Conservation (phyloP, 257 asterid genomes). For the Penstemon davidsonii region DNA sequence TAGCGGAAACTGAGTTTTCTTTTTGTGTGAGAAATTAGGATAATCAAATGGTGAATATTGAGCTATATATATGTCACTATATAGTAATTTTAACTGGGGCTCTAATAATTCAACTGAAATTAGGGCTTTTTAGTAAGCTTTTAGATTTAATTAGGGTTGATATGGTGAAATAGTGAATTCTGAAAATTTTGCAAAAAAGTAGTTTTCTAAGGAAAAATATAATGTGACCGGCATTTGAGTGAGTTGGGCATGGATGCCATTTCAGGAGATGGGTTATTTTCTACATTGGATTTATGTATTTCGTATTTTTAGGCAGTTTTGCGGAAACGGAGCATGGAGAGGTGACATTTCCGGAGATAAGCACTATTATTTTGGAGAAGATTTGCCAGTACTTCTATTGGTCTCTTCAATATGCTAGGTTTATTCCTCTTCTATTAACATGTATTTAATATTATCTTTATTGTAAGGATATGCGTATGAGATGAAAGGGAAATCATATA, state of each 20-base stretch:
- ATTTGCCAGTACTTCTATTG: conserved; percentile 95
- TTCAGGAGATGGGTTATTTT: neutral
- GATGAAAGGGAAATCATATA: too few relatives aligned
- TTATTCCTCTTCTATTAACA: conserved; percentile 3
- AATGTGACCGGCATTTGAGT: neutral
- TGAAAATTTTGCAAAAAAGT: too few relatives aligned
- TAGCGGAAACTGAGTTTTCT: neutral
- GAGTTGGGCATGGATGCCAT: neutral
- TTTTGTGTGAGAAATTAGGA: neutral
- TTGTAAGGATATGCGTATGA: neutral
- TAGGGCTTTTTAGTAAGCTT: neutral
- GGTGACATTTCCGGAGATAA: conserved; percentile 91
- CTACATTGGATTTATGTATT: neutral
- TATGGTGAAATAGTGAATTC: neutral
- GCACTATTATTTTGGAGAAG: conserved; percentile 86
- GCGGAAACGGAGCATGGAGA: conserved; percentile 81
- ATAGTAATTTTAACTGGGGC: neutral
- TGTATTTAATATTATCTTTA: neutral
- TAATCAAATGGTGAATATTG: too few relatives aligned
- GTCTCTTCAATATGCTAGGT: conserved; percentile 98
- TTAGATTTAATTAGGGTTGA: too few relatives aligned
- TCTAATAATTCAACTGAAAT: neutral
- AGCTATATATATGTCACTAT: neutral
- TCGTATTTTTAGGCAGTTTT: conserved; percentile 60
- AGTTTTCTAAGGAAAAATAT: neutral